Percentiles rank a stretch among this genome's conserved stretches.
phyloP scores from a whole-genome alignment of 1,284 basidiomycete species.

The Trichosporon sp. region DNA sequence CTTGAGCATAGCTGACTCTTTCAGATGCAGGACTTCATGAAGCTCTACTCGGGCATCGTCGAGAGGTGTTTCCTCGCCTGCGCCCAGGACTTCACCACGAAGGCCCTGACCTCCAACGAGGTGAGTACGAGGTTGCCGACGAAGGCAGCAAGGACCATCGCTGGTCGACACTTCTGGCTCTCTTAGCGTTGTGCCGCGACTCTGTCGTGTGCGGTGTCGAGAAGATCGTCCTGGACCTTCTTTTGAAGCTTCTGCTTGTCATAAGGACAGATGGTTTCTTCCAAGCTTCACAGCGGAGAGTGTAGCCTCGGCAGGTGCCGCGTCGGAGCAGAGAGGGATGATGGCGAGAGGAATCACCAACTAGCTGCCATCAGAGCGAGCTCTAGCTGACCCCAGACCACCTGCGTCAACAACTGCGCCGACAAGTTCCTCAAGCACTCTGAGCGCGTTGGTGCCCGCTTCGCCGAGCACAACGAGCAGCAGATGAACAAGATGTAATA shows the following conservation, averaged over 20 bases:
- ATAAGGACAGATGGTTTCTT: no score
- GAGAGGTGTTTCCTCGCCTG: conserved; percentile 95
- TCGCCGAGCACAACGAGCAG: conserved; percentile 79
- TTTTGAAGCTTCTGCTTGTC: no score
- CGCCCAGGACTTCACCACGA: conserved; percentile 95
- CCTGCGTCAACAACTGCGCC: conserved; percentile 65
- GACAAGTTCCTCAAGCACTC: conserved; percentile 99
- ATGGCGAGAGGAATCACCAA: no score
- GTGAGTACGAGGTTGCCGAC: conserved; percentile 57
- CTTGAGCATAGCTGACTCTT: conserved; percentile 5
- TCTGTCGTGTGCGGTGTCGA: no score
- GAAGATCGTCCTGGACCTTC: no score
- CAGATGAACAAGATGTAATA: conserved; percentile 24
- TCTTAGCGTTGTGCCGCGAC: no score
- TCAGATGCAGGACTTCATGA: conserved; percentile 98
- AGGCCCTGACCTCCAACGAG: conserved; percentile 90
- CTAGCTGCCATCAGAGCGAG: no score
- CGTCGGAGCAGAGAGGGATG: no score
- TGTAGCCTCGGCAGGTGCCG: no score
- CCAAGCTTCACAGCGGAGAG: no score
- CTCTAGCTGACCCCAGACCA: conserved; percentile 52
- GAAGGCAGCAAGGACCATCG: no score
- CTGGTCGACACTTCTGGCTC: not conserved
- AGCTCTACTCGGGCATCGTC: conserved; percentile 92
- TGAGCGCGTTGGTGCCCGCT: conserved; percentile 87